Evolutionary conservation across 1,284 basidiomycete species (phyloP).

Genomic region (Puccinia polysora): DNA sequence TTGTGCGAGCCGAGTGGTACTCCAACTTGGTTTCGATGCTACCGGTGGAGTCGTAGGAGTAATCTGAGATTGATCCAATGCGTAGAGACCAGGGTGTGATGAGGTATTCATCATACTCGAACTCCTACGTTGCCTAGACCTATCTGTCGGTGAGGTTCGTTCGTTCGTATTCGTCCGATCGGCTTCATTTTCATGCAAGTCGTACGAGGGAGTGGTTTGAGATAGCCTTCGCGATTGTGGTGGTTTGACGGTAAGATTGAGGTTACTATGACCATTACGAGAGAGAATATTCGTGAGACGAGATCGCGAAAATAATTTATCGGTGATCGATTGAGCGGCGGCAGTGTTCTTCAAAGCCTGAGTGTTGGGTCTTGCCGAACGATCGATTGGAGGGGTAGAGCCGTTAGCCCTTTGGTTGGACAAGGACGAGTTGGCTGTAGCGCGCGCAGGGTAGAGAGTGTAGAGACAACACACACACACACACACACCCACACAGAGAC

Average conservation of each 20-base stretch:
- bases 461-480: too few relatives aligned
- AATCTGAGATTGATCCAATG: background rate
- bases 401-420: too few relatives aligned
- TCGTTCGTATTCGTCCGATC: background rate
- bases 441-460: background rate
- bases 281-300: conserved; percentile 32
- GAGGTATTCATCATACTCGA: conserved; percentile 2
- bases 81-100: background rate
- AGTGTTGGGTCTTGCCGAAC: background rate
- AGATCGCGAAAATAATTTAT: conserved; percentile 24
- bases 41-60: background rate
- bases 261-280: background rate
- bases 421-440: background rate
- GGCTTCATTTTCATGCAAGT: background rate
- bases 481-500: too few relatives aligned
- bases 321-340: conserved; percentile 11
- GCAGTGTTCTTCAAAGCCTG: background rate
- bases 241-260: background rate
- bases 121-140: conserved; percentile 12
- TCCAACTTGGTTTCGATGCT: background rate
- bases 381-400: too few relatives aligned
- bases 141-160: background rate
- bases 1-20: background rate
- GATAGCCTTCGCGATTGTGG: conserved; percentile 1
- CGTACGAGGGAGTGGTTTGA: background rate